phyloP scores from a whole-genome alignment of 768 basidiomycete genomes.

The Neoboletus subvelutipes region DNA sequence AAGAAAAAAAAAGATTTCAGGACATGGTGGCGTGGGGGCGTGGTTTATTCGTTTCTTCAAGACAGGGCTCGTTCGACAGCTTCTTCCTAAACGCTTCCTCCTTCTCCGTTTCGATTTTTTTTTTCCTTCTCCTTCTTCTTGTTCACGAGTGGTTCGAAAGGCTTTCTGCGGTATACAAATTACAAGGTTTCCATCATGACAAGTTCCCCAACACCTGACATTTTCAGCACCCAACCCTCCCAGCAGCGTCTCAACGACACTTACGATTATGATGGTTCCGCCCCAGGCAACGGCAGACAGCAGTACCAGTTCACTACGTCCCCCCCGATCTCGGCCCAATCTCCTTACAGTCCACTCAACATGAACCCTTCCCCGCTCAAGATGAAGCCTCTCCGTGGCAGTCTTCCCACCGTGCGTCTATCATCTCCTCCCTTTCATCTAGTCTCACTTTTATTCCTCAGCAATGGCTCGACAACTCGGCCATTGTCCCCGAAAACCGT shows the following conservation, averaged over 20 bases:
- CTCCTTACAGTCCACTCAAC: constrained; percentile 48
- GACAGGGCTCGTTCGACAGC: constrained; percentile 16
- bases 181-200: constrained; percentile 58
- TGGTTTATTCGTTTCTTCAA: constrained; percentile 20
- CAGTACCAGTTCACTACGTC: constrained; percentile 72
- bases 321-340: constrained; percentile 55
- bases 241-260: constrained; percentile 83
- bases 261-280: constrained; percentile 79
- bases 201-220: constrained; percentile 72
- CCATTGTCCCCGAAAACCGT: constrained; percentile 58
- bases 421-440: constrained; percentile 20
- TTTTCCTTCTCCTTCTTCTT: constrained; percentile 27
- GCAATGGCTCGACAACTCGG: constrained; percentile 84
- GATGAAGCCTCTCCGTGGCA: constrained; percentile 66
- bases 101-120: constrained; percentile 30
- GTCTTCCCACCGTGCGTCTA: constrained; percentile 68
- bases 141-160: constrained; percentile 34
- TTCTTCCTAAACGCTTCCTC: constrained; percentile 25
- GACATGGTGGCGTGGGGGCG: constrained; percentile 35
- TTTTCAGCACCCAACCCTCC: constrained; percentile 60
- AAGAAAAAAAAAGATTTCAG: constrained; percentile 17
- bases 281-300: constrained; percentile 47
- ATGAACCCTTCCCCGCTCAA: constrained; percentile 72
- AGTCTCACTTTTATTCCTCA: constrained; percentile 35
- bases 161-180: constrained; percentile 12